These are phyloP conservation scores for Coniophora puteana DNA, from an alignment of 1,284 basidiomycete genomes.

Conservation along the genomic window DNA sequence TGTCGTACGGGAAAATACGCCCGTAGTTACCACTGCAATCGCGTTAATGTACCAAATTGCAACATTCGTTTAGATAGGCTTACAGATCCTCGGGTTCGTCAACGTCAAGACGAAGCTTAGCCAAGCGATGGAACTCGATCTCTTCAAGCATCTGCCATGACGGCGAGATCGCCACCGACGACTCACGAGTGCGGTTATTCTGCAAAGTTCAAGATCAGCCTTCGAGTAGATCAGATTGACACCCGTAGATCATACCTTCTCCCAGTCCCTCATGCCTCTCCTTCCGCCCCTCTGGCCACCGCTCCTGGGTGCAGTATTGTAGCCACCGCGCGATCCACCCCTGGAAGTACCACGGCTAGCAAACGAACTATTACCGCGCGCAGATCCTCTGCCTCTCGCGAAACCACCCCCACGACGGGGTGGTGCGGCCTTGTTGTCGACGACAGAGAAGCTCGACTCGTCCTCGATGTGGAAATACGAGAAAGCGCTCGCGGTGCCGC, in stretches of 20 bases:
- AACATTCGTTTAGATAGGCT: slow-evolving; percentile 26
- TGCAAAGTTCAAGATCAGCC: slow-evolving; percentile 27
- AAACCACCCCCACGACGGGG: slow-evolving; percentile 64
- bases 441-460: slow-evolving; percentile 95
- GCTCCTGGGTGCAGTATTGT: slow-evolving; percentile 33
- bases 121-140: slow-evolving; percentile 92
- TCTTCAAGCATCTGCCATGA: slow-evolving; percentile 96
- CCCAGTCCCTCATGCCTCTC: slow-evolving; percentile 92
- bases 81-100: slow-evolving; percentile 87
- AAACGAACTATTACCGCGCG: slow-evolving; percentile 43
- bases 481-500: slow-evolving; percentile 89
- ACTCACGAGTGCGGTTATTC: slow-evolving; percentile 89
- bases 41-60: slow-evolving; percentile 1
- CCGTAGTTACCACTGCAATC: slow-evolving; percentile 77
- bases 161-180: slow-evolving; percentile 89
- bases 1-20: slow-evolving; percentile 91
- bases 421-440: slow-evolving; percentile 79
- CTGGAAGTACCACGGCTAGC: slow-evolving; percentile 41
- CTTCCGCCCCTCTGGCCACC: slow-evolving; percentile 61
- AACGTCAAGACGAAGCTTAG: slow-evolving; percentile 91
- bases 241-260: slow-evolving; percentile 60
- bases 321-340: slow-evolving; percentile 43
- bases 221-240: not conserved
- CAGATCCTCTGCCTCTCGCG: slow-evolving; percentile 51
- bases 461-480: slow-evolving; percentile 99